phyloP scores from a whole-genome alignment of 2,329 filamentous ascomycete genomes.

The Didymella pomorum region DNA sequence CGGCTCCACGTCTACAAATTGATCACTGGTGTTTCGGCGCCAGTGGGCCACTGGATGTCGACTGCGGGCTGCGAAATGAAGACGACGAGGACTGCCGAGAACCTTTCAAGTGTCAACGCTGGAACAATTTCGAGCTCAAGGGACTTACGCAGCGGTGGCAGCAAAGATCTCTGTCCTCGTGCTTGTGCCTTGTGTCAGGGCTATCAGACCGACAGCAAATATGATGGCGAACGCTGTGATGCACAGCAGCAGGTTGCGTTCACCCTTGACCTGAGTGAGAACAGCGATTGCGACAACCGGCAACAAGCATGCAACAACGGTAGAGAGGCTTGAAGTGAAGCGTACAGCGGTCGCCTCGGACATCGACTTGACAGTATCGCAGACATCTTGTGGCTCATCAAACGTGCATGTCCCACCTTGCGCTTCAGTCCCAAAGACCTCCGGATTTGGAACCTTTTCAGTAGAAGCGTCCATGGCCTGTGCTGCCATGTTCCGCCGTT shows the following conservation, averaged over 20 bases:
- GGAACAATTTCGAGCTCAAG: no score
- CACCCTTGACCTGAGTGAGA: neutral
- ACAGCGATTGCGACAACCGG: slow-evolving; percentile 6
- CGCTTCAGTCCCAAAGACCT: no score
- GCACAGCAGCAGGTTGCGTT: slow-evolving; percentile 1
- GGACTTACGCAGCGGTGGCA: slow-evolving; percentile 24
- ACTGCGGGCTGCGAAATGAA: slow-evolving; percentile 4
- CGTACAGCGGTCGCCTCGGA: slow-evolving; percentile 1
- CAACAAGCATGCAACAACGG: slow-evolving; percentile 1
- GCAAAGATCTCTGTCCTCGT: slow-evolving; percentile 24
- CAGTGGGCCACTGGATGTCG: neutral
- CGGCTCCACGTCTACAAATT: neutral
- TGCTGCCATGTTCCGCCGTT: no score
- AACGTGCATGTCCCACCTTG: no score
- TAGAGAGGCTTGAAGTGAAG: slow-evolving; percentile 1
- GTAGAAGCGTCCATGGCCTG: no score
- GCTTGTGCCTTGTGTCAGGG: slow-evolving; percentile 19
- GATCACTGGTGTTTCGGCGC: neutral
- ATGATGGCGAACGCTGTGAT: slow-evolving; percentile 4
- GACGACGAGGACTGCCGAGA: slow-evolving; percentile 8
- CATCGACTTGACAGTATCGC: neutral
- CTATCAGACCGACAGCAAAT: slow-evolving; percentile 15
- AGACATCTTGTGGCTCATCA: neutral
- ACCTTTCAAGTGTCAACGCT: neutral
- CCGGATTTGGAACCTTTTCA: no score